Base-by-base conservation (phyloP, 2,329 filamentous ascomycete genomes). In the Apiospora hydei region DNA sequence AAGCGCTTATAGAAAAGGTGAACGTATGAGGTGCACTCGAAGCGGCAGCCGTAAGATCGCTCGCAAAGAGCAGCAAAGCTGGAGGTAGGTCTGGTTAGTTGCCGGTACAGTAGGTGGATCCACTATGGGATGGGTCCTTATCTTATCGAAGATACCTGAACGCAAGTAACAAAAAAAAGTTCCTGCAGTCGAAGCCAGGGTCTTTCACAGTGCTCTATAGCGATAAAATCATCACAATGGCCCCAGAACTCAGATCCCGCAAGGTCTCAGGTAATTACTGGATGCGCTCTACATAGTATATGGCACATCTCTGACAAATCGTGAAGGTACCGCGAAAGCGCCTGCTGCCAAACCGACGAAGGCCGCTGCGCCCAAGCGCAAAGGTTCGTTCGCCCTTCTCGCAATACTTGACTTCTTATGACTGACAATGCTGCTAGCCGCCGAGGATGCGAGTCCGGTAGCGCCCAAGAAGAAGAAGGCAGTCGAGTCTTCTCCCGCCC, bases 381-480 rank as follows among this genome's bases (percentile, higher is more conserved):
- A 83, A 79, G 82, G 82, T 83, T 71, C 70, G 66, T 21, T 10
- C 26, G 34, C 57, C 34, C 57, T 16, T n/a, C 34, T n/a, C 4
- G 4, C 18, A 24, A 8, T 18, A 64, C 34, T 18, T 13, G 13
- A 47, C 41, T 7, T 34, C 61, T 18, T 14, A 41, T 18, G 38
- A 57, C 79, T 83, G 74, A 83, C 69, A 30, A 53, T 69, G 2
- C 6, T 43, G 24, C 38, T 41, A 85, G 84, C 85, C n/a, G 76
- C 81, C 73, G 85, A 86, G 44, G 84, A 86, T 76, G 78, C 82
- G n/a, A 85, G 83, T 7, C 84, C 84, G 64, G 80, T 84, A 71
- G 81, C 82, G 24, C 70, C 80, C 69, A 87, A 87, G 80, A 86
- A 86, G 79, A 78, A 84, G 71, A 87, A 85, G 76, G 78, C 85